These are phyloP conservation scores for Fusarium sp. DNA, from an alignment of 2,329 filamentous ascomycete genomes.

Conservation along the genomic window DNA sequence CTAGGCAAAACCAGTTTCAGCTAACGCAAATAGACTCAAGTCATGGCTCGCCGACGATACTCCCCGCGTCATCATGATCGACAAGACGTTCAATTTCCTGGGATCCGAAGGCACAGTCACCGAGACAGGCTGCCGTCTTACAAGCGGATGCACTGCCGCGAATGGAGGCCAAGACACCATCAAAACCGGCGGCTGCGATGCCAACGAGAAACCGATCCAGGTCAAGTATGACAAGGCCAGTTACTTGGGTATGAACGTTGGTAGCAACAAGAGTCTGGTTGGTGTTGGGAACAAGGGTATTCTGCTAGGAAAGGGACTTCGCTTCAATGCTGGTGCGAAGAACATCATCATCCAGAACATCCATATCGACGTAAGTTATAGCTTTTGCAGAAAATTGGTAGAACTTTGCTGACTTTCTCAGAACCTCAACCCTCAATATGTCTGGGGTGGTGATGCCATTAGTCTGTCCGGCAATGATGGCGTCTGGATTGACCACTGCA, in stretches of 20 bases:
- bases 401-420: conserved; percentile 1
- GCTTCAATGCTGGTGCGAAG: conserved; percentile 50
- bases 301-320: conserved; percentile 58
- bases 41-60: background rate
- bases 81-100: conserved; percentile 50
- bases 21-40: background rate
- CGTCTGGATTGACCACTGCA: conserved; percentile 58
- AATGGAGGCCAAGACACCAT: conserved; percentile 42
- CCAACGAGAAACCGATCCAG: conserved; percentile 3
- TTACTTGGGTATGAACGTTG: conserved; percentile 45
- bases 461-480: conserved; percentile 52
- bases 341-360: conserved; percentile 59
- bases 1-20: background rate
- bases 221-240: conserved; percentile 54
- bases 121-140: conserved; percentile 34
- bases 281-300: conserved; percentile 57
- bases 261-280: conserved; percentile 58
- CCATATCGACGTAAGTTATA: conserved; percentile 9
- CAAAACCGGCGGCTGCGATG: conserved; percentile 34
- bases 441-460: conserved; percentile 58
- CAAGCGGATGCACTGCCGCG: conserved; percentile 35
- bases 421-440: conserved; percentile 52
- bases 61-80: conserved; percentile 54
- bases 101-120: conserved; percentile 41
- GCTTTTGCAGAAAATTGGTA: too few species aligned